A percentile compares a stretch with the other conserved stretches of the same genome.
Evolutionary conservation across 495 filamentous ascomycete species (phyloP).

Genomic region (Extremus antarcticus): DNA sequence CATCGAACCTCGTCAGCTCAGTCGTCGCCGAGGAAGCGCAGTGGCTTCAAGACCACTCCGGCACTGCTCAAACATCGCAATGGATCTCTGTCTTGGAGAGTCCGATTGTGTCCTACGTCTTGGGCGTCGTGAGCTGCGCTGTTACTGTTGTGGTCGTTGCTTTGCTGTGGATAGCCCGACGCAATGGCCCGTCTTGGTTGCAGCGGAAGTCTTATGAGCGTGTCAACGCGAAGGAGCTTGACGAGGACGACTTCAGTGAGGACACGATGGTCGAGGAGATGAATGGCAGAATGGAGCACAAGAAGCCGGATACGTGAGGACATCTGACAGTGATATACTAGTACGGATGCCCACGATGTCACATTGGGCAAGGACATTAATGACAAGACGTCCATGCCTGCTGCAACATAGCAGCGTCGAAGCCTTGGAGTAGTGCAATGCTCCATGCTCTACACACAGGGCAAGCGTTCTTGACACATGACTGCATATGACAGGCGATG

Average conservation of each 20-base stretch:
- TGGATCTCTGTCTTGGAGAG: background rate
- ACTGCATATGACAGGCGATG: too few species aligned
- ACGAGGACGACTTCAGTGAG: background rate
- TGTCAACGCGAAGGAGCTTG: background rate
- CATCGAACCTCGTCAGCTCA: background rate
- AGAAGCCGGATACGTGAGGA: background rate
- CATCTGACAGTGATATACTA: background rate
- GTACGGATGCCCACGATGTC: background rate
- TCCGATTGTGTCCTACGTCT: background rate
- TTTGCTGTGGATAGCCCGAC: background rate
- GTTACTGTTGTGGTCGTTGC: background rate
- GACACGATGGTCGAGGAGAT: background rate
- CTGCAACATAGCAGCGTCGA: too few species aligned
- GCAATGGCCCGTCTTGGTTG: background rate
- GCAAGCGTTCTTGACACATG: too few species aligned
- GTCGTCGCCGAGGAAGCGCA: background rate
- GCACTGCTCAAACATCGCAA: background rate
- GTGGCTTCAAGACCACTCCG: conserved; percentile 3
- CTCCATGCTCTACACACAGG: too few species aligned
- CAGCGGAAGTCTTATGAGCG: background rate
- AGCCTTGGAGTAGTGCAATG: too few species aligned
- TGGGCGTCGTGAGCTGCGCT: background rate
- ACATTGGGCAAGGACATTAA: background rate
- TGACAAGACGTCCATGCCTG: too few species aligned
- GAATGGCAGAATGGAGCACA: background rate